These are phyloP conservation scores for Lactuca sativa DNA, from an alignment of 129 eudicot genomes.

Conservation along the genomic window DNA sequence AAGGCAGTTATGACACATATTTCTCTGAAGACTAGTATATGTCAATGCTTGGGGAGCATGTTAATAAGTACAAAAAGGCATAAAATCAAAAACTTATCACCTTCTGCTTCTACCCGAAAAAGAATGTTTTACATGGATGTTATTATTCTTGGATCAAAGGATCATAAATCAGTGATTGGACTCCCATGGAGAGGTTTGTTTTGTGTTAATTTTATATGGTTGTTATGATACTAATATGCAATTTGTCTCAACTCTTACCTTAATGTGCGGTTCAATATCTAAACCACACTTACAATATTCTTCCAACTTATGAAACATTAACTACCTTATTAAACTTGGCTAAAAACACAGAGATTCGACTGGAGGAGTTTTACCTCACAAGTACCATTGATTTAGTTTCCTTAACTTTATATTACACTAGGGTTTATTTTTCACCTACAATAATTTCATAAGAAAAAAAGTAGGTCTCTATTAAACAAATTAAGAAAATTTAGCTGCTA, in stretches of 20 bases:
- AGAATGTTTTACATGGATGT: slow-evolving; percentile 27
- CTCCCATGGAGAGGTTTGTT: slow-evolving; percentile 44
- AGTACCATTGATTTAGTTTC: slow-evolving; percentile 76
- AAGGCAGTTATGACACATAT: slow-evolving; percentile 27
- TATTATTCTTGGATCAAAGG: slow-evolving; percentile 39
- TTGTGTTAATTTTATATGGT: not conserved
- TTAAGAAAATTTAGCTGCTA: too few relatives aligned
- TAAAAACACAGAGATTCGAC: slow-evolving; percentile 52
- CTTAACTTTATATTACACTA: slow-evolving; percentile 35
- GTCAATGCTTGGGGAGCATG: slow-evolving; percentile 69
- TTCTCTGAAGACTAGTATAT: slow-evolving; percentile 62
- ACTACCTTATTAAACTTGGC: slow-evolving; percentile 51
- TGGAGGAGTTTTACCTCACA: slow-evolving; percentile 58
- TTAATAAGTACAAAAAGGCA: slow-evolving; percentile 60
- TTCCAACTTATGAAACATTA: slow-evolving; percentile 59
- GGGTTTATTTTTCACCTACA: too few relatives aligned
- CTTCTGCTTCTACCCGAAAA: slow-evolving; percentile 35
- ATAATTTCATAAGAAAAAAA: too few relatives aligned
- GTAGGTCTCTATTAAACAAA: too few relatives aligned
- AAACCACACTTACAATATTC: slow-evolving; percentile 66
- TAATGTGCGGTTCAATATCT: slow-evolving; percentile 36
- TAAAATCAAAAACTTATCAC: slow-evolving; percentile 36
- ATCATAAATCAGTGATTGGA: slow-evolving; percentile 37
- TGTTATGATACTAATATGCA: not conserved
- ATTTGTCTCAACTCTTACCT: too few relatives aligned